A percentile compares a stretch with the other conserved stretches of the same genome.
phyloP scores from a whole-genome alignment of 129 eudicot species.

The Ambrosia artemisiifolia region DNA sequence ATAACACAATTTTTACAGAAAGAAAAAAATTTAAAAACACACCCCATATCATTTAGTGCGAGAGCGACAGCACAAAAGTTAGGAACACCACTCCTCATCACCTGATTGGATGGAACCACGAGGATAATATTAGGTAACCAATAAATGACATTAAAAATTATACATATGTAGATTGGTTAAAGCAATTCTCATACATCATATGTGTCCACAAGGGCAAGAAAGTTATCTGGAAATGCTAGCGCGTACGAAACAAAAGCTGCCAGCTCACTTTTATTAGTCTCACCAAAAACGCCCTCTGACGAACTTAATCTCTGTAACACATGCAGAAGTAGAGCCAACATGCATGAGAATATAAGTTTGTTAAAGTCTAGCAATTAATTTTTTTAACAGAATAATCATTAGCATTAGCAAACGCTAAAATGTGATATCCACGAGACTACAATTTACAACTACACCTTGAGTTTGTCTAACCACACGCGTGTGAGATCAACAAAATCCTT shows the following conservation, averaged over 20 bases:
- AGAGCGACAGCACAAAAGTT: slow-evolving; percentile 98
- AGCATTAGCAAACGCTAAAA: neutral
- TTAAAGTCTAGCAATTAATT: neutral
- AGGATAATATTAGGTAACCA: slow-evolving; percentile 12
- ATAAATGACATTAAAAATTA: neutral
- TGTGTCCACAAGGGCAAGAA: slow-evolving; percentile 95
- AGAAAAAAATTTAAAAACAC: slow-evolving; percentile 23
- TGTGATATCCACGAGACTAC: slow-evolving; percentile 10
- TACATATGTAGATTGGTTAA: neutral
- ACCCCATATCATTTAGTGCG: slow-evolving; percentile 91
- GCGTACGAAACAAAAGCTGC: slow-evolving; percentile 97
- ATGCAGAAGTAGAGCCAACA: neutral
- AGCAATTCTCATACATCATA: slow-evolving; percentile 65
- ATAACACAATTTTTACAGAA: slow-evolving; percentile 2
- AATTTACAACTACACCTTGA: slow-evolving; percentile 55
- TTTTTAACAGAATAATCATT: neutral
- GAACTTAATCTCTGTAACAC: slow-evolving; percentile 55
- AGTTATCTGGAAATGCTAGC: slow-evolving; percentile 79
- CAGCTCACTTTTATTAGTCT: slow-evolving; percentile 92
- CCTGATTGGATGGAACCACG: slow-evolving; percentile 44
- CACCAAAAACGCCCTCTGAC: slow-evolving; percentile 65
- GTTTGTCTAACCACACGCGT: slow-evolving; percentile 80
- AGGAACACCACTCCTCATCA: slow-evolving; percentile 89
- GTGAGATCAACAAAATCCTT: slow-evolving; percentile 80
- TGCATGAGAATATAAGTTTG: neutral